Conservation (phyloP, 192 early-diverging fungal genomes). For the Backusella australiensis region DNA sequence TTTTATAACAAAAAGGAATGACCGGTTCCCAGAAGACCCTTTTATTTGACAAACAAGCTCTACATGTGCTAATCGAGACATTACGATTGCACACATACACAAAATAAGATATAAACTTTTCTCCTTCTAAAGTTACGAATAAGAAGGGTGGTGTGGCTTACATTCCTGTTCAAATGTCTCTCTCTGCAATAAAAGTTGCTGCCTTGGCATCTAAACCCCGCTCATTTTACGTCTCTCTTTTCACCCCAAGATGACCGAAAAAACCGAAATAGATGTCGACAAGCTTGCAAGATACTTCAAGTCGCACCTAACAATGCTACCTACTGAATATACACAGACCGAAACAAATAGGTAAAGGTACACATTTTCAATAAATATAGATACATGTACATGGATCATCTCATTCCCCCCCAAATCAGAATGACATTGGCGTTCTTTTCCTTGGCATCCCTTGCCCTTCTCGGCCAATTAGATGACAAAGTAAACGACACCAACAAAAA, state of each 20-base stretch:
- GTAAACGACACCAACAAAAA: slow-evolving; percentile 53
- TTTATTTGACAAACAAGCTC: not conserved
- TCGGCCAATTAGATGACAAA: slow-evolving; percentile 60
- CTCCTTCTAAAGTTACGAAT: not conserved
- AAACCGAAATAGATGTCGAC: slow-evolving; percentile 41
- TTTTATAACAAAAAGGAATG: not conserved
- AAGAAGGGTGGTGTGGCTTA: not conserved
- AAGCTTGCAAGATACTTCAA: slow-evolving; percentile 75
- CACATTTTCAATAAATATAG: not conserved
- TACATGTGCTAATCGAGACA: not conserved
- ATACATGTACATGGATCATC: too few species aligned
- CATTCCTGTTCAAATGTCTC: not conserved
- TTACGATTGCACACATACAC: not conserved
- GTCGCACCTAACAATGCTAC: slow-evolving; percentile 66
- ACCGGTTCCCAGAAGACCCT: not conserved
- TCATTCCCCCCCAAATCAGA: slow-evolving; percentile 36
- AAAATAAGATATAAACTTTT: not conserved
- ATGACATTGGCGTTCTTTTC: slow-evolving; percentile 89
- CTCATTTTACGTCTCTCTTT: not conserved
- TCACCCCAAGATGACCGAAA: not conserved
- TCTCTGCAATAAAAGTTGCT: not conserved
- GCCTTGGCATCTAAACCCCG: not conserved
- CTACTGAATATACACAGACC: slow-evolving; percentile 60
- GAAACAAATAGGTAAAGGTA: slow-evolving; percentile 69
- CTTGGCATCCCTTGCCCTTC: slow-evolving; percentile 77